Percentiles rank a stretch among this genome's conserved stretches.
Conservation (phyloP, 1,284 basidiomycete species). For the Cutaneotrichosporon spelunceum region DNA sequence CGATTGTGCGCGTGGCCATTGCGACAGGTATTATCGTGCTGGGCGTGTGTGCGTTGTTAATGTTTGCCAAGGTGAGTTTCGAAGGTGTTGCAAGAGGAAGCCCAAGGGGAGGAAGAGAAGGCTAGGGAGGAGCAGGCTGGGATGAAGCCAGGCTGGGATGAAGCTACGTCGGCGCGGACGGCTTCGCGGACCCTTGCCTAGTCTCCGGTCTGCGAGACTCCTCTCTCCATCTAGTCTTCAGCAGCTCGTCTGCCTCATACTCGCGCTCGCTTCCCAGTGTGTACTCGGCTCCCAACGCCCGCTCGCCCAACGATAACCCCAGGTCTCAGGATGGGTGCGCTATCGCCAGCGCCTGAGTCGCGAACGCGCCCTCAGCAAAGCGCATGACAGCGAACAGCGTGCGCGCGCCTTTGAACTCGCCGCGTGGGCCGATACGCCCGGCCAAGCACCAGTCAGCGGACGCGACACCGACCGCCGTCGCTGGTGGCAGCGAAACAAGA, state of each 20-base stretch:
- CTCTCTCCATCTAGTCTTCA: too few species aligned
- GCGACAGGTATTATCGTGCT: conserved; percentile 47
- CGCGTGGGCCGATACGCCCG: conserved; percentile 46
- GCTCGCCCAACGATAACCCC: conserved; percentile 5
- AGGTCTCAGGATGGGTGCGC: conserved; percentile 44
- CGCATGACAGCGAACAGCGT: conserved; percentile 35
- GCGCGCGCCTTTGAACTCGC: conserved; percentile 47
- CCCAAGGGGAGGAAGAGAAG: too few species aligned
- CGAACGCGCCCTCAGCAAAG: conserved; percentile 28
- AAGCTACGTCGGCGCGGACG: too few species aligned
- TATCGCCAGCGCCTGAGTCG: conserved; percentile 37
- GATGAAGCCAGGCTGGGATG: too few species aligned
- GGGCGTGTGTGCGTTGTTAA: conserved; percentile 32
- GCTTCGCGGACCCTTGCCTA: too few species aligned
- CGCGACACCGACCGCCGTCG: background rate
- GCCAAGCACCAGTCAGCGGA: conserved; percentile 30
- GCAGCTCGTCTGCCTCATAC: too few species aligned
- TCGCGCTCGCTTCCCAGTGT: too few species aligned
- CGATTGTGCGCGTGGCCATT: conserved; percentile 43
- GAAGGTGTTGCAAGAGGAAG: too few species aligned
- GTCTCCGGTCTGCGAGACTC: too few species aligned
- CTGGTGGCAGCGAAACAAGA: conserved; percentile 22
- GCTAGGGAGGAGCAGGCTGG: too few species aligned
- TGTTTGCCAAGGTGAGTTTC: conserved; percentile 41
- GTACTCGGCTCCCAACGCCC: background rate